A percentile compares a stretch with the other conserved stretches of the same genome.
phyloP scores from a whole-genome alignment of 441 rosid species.

The Gossypium gossypioides region DNA sequence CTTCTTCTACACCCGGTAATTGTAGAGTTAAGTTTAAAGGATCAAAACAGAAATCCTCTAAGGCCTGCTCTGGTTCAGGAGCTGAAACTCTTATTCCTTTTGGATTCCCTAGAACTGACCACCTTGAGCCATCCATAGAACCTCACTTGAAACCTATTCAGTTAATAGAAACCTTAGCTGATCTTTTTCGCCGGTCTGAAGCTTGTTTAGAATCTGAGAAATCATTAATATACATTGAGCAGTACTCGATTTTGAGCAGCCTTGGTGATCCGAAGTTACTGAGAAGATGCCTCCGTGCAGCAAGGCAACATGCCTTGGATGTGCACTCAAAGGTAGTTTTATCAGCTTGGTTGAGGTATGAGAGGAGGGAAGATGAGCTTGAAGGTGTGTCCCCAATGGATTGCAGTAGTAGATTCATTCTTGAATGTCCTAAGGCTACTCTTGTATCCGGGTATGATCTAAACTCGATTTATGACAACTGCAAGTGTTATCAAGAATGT shows the following conservation, averaged over 20 bases:
- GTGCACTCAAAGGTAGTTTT: conserved; percentile 54
- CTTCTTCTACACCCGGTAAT: conserved; percentile 17
- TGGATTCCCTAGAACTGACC: conserved; percentile 44
- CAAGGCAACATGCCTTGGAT: conserved; percentile 48
- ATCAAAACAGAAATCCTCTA: conserved; percentile 31
- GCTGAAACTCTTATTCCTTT: conserved; percentile 40
- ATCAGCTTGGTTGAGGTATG: conserved; percentile 55
- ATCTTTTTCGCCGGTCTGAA: conserved; percentile 35
- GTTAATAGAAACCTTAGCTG: conserved; percentile 42
- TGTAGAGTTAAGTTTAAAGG: conserved; percentile 28
- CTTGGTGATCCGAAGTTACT: conserved; percentile 49
- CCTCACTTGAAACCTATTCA: conserved; percentile 43
- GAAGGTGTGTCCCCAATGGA: conserved; percentile 48
- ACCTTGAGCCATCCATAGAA: conserved; percentile 48
- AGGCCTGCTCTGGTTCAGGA: conserved; percentile 25
- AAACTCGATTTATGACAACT: conserved; percentile 31
- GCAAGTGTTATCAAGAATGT: conserved; percentile 28
- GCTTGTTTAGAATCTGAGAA: conserved; percentile 27
- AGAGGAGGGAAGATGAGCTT: conserved; percentile 59
- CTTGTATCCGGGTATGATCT: conserved; percentile 37
- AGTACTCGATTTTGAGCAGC: conserved; percentile 32
- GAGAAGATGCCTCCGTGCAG: conserved; percentile 44
- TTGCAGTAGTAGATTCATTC: conserved; percentile 40
- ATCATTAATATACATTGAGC: conserved; percentile 34
- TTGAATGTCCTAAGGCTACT: conserved; percentile 55